Evolutionary conservation across 2,329 filamentous ascomycete species (phyloP).

Genomic region (Apiospora kogelbergensis): DNA sequence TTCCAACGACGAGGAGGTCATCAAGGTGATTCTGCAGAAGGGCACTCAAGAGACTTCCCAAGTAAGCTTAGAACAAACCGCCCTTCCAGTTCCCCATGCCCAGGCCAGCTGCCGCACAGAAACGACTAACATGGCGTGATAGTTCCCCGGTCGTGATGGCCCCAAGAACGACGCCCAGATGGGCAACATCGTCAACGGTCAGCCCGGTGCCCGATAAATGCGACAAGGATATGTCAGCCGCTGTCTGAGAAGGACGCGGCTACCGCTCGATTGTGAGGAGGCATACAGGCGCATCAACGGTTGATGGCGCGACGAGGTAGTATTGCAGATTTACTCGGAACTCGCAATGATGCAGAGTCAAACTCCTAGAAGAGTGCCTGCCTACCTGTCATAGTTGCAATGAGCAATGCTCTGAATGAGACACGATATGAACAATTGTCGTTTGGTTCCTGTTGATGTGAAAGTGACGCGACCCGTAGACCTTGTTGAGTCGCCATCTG

Average conservation of each 20-base stretch:
- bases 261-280: not conserved
- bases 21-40: slow-evolving; percentile 77
- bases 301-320: not conserved
- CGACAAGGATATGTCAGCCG: not conserved
- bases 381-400: slow-evolving; percentile 1
- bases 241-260: not conserved
- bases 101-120: not conserved
- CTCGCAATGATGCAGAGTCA: not conserved
- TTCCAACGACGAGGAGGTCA: slow-evolving; percentile 73
- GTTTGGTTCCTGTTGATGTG: not conserved
- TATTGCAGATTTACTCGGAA: not conserved
- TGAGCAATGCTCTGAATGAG: slow-evolving; percentile 7
- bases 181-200: slow-evolving; percentile 43
- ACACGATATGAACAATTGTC: not conserved
- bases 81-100: not conserved
- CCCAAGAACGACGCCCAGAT: slow-evolving; percentile 51
- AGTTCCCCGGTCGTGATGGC: slow-evolving; percentile 55
- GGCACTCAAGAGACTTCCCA: slow-evolving; percentile 66
- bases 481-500: not conserved
- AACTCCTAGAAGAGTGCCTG: not conserved
- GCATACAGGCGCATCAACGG: not conserved
- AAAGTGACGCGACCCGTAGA: not conserved
- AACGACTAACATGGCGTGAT: slow-evolving; percentile 9
- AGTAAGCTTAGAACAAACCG: slow-evolving; percentile 38
- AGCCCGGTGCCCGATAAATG: slow-evolving; percentile 8